A percentile compares a stretch with the other conserved stretches of the same genome.
Conservation (phyloP, 2,329 filamentous ascomycete genomes). For the Colletotrichum tabaci region DNA sequence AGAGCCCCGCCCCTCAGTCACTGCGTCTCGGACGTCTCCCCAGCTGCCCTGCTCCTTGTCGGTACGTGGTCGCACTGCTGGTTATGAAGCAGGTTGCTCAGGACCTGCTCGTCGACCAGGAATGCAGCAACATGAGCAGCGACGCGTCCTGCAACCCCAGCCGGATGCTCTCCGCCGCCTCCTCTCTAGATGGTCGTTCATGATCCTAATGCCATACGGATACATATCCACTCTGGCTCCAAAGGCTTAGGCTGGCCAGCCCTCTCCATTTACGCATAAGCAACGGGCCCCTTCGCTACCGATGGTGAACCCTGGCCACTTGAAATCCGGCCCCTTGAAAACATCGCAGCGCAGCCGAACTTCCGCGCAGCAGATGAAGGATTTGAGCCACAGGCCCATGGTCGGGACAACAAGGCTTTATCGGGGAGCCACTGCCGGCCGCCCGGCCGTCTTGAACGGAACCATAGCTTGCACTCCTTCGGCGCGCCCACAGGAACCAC, state of each 20-base stretch:
- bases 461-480: background rate
- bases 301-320: slow-evolving; percentile 5
- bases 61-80: slow-evolving; percentile 22
- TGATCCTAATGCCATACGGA: background rate
- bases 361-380: slow-evolving; percentile 22
- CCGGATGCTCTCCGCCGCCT: slow-evolving; percentile 23
- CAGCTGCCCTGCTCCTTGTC: slow-evolving; percentile 23
- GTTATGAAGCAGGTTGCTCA: slow-evolving; percentile 13
- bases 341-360: slow-evolving; percentile 22
- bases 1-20: slow-evolving; percentile 6
- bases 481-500: slow-evolving; percentile 15
- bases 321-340: background rate
- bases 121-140: slow-evolving; percentile 9
- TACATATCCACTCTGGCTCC: slow-evolving; percentile 16
- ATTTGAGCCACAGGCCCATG: background rate
- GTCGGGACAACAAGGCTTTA: background rate
- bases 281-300: background rate
- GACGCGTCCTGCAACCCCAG: slow-evolving; percentile 7
- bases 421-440: slow-evolving; percentile 6
- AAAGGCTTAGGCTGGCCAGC: slow-evolving; percentile 5
- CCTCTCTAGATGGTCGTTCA: slow-evolving; percentile 7
- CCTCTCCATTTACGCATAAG: background rate
- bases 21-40: slow-evolving; percentile 6
- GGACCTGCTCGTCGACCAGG: slow-evolving; percentile 11
- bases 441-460: background rate